phyloP scores from a whole-genome alignment of 1,139 yeast genomes.

The Diutina mesorugosa region DNA sequence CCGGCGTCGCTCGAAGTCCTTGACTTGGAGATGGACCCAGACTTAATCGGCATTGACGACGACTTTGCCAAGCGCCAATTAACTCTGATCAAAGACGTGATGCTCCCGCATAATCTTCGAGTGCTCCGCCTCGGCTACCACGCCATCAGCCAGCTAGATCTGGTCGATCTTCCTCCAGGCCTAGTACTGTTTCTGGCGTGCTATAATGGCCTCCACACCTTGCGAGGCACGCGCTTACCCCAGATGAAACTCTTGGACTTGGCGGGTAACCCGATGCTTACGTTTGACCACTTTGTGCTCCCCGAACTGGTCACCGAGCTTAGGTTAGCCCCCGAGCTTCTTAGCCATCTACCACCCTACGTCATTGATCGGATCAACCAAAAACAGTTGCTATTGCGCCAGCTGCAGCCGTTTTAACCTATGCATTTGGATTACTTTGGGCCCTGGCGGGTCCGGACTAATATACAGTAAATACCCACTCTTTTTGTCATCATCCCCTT shows the following conservation, averaged over 20 bases:
- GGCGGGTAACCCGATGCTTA: conserved; percentile 32
- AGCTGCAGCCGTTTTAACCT: conserved; percentile 6
- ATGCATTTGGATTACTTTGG: background rate
- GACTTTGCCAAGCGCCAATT: conserved; percentile 31
- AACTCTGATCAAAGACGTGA: conserved; percentile 30
- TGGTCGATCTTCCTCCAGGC: conserved; percentile 25
- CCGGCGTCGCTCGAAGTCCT: conserved; percentile 25
- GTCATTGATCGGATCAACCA: conserved; percentile 30
- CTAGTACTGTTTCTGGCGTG: conserved; percentile 22
- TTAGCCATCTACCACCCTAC: conserved; percentile 24
- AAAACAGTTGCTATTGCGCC: conserved; percentile 16
- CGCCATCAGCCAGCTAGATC: conserved; percentile 25
- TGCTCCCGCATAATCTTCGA: conserved; percentile 23
- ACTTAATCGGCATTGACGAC: conserved; percentile 8
- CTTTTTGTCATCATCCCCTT: background rate
- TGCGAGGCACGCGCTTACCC: conserved; percentile 23
- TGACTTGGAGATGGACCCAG: conserved; percentile 31
- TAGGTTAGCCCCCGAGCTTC: conserved; percentile 22
- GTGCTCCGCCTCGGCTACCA: conserved; percentile 28
- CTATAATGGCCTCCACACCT: conserved; percentile 26
- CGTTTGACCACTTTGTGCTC: conserved; percentile 23
- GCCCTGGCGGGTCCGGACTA: background rate
- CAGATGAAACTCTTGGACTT: conserved; percentile 23
- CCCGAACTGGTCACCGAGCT: conserved; percentile 28
- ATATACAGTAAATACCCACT: background rate